Percentiles rank a stretch among this genome's conserved stretches.
These are phyloP conservation scores for Trifolium pratense DNA, from an alignment of 306 rosid genomes.

Conservation along the genomic window DNA sequence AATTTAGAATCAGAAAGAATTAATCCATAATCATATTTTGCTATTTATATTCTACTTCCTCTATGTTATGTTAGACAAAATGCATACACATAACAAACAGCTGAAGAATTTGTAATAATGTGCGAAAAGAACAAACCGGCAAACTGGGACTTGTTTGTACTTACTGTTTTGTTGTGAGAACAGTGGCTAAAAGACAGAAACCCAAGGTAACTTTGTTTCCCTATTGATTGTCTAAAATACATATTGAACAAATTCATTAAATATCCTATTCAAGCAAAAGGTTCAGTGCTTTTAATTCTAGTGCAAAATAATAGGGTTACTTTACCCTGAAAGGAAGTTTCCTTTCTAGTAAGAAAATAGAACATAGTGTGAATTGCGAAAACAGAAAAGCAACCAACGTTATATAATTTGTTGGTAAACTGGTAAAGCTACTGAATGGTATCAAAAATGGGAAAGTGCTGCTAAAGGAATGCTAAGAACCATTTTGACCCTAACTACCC, in stretches of 20 bases:
- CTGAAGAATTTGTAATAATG: neutral
- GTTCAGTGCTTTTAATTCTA: neutral
- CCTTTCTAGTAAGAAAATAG: constrained; percentile 12
- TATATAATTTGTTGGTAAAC: neutral
- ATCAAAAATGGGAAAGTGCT: neutral
- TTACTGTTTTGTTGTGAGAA: constrained; percentile 7
- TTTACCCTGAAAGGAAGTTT: neutral
- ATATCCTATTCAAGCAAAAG: constrained; percentile 11
- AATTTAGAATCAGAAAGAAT: constrained; percentile 10
- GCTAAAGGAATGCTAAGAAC: neutral
- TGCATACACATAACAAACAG: neutral
- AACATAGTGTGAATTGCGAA: neutral
- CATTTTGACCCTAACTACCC: constrained; percentile 16
- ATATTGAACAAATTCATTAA: constrained; percentile 8
- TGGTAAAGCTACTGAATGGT: neutral
- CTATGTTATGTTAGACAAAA: neutral
- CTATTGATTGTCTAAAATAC: neutral
- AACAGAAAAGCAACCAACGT: constrained; percentile 4
- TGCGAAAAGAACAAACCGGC: constrained; percentile 22
- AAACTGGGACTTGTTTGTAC: constrained; percentile 8
- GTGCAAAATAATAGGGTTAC: neutral
- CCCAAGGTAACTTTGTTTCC: neutral
- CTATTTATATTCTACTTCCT: neutral
- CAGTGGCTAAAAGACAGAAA: neutral
- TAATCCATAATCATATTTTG: neutral